Evolutionary conservation across 2,329 filamentous ascomycete genomes (phyloP).

Genomic region (Dactylellina parvicollis): DNA sequence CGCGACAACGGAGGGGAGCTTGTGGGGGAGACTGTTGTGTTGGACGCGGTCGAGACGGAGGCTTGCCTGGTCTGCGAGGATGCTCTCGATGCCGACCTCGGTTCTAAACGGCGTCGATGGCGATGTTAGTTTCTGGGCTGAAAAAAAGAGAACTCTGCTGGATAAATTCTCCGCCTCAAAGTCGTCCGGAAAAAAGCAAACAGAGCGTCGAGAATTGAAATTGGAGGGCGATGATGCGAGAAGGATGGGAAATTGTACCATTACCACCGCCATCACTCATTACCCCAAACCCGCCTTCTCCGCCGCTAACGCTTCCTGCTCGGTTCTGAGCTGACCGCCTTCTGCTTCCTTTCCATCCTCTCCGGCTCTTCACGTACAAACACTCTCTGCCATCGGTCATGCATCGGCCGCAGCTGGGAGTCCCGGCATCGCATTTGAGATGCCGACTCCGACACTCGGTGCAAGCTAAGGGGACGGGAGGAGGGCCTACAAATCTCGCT

Average conservation of each 20-base stretch:
- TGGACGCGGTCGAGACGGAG: conserved; percentile 41
- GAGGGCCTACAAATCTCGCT: conserved; percentile 57
- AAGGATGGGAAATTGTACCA: conserved; percentile 52
- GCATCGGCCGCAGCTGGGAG: conserved; percentile 65
- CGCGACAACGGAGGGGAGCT: conserved; percentile 40
- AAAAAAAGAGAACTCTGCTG: neutral
- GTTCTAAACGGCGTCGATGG: conserved; percentile 18
- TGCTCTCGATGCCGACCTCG: conserved; percentile 44
- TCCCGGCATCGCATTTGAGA: conserved; percentile 67
- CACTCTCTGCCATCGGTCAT: conserved; percentile 63
- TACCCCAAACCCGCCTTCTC: conserved; percentile 51
- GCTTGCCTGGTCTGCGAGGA: conserved; percentile 51
- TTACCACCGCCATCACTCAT: conserved; percentile 53
- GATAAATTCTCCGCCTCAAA: too few species aligned
- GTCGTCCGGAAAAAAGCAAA: conserved; percentile 52
- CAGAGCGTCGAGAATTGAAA: conserved; percentile 29
- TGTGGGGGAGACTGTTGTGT: conserved; percentile 45
- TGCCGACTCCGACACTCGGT: conserved; percentile 67
- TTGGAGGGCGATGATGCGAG: conserved; percentile 35
- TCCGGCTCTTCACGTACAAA: conserved; percentile 66
- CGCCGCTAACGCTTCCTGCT: conserved; percentile 42
- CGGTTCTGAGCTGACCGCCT: conserved; percentile 55
- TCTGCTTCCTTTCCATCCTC: conserved; percentile 64
- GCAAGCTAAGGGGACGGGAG: conserved; percentile 63
- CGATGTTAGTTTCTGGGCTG: conserved; percentile 11